Evolutionary conservation across 495 filamentous ascomycete species (phyloP).

Genomic region (Penicillium robsamsonii): DNA sequence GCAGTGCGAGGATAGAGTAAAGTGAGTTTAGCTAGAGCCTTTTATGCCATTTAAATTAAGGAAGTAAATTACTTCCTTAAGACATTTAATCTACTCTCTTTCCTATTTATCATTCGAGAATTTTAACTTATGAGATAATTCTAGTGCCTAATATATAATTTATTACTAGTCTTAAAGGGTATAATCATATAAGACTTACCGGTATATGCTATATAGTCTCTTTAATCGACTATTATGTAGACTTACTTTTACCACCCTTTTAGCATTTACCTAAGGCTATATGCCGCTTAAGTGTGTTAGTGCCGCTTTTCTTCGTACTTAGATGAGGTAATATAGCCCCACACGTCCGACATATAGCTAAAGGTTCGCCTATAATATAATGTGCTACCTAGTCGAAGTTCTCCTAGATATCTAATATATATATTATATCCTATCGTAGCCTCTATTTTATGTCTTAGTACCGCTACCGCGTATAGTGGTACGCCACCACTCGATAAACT

Average conservation of each 20-base stretch:
- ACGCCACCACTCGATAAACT: neutral
- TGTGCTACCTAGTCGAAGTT: constrained; percentile 1
- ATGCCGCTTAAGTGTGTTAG: neutral
- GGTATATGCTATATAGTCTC: too few relatives aligned
- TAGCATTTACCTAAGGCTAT: constrained; percentile 1
- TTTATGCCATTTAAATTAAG: too few relatives aligned
- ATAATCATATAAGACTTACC: too few relatives aligned
- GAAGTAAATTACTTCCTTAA: too few relatives aligned
- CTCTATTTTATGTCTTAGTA: constrained; percentile 1
- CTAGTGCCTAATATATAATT: too few relatives aligned
- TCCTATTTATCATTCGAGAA: too few relatives aligned
- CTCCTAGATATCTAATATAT: constrained; percentile 1
- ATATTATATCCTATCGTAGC: constrained; percentile 4
- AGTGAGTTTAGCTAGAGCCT: too few relatives aligned
- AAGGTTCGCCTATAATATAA: constrained; percentile 2
- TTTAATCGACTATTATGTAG: too few relatives aligned
- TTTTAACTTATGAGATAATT: too few relatives aligned
- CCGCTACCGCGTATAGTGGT: neutral
- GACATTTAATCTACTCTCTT: too few relatives aligned
- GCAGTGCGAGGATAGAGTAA: too few relatives aligned
- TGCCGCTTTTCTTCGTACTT: neutral
- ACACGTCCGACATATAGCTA: constrained; percentile 1
- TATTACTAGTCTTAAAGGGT: too few relatives aligned
- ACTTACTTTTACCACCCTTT: neutral
- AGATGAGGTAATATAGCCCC: neutral